Conservation (phyloP, 768 basidiomycete species). For the Podaxis carcinomalis region DNA sequence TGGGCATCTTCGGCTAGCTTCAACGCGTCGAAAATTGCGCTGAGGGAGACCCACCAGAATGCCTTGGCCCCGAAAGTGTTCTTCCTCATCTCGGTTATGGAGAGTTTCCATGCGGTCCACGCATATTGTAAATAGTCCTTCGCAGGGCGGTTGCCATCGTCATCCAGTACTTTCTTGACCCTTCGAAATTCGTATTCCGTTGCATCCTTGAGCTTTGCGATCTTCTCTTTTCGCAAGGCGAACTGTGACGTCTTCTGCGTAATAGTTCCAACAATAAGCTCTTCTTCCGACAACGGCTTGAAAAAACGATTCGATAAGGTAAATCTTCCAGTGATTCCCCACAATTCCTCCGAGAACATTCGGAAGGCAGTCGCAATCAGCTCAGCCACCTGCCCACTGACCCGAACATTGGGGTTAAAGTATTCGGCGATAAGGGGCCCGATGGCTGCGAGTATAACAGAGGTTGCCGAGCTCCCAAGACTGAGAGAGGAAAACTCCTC, state of each 20-base stretch:
- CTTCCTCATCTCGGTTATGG: slow-evolving; percentile 18
- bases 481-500: background rate
- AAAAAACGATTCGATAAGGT: slow-evolving; percentile 37
- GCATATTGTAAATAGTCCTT: slow-evolving; percentile 39
- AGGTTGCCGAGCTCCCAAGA: background rate
- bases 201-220: slow-evolving; percentile 50
- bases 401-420: background rate
- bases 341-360: slow-evolving; percentile 43
- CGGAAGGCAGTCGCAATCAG: slow-evolving; percentile 25
- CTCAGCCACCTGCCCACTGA: background rate
- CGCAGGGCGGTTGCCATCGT: slow-evolving; percentile 36
- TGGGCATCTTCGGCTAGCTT: slow-evolving; percentile 1
- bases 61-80: slow-evolving; percentile 50
- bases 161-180: slow-evolving; percentile 43
- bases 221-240: slow-evolving; percentile 45
- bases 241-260: slow-evolving; percentile 55
- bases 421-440: background rate
- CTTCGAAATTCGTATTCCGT: slow-evolving; percentile 46
- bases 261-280: slow-evolving; percentile 62
- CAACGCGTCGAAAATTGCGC: slow-evolving; percentile 49
- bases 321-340: slow-evolving; percentile 39
- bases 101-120: slow-evolving; percentile 53
- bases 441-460: background rate
- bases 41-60: slow-evolving; percentile 56
- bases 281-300: slow-evolving; percentile 51